These are phyloP conservation scores for Chloris gayana DNA, from an alignment of 176 grass and related monocot genomes.

Conservation along the genomic window DNA sequence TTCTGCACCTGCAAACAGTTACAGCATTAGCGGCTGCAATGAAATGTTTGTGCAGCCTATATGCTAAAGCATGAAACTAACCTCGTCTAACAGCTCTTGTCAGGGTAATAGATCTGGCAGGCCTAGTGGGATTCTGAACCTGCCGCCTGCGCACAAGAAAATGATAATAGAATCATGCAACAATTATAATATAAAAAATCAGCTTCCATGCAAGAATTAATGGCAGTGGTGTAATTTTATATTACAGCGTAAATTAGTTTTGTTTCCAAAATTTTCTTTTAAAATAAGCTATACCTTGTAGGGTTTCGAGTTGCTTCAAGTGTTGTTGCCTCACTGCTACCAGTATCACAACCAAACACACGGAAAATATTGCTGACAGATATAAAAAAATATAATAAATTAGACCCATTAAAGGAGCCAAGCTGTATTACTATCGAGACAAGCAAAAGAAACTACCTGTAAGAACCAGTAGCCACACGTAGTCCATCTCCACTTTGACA, in stretches of 20 bases:
- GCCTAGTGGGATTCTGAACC: constrained; percentile 59
- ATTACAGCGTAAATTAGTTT: not conserved
- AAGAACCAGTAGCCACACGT: constrained; percentile 90
- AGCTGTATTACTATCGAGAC: constrained; percentile 22
- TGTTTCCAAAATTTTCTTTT: constrained; percentile 23
- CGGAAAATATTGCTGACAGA: constrained; percentile 81
- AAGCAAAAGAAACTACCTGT: constrained; percentile 61
- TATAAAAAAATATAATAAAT: constrained; percentile 42
- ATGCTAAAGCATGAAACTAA: constrained; percentile 39
- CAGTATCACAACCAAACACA: constrained; percentile 65
- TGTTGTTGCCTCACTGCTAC: constrained; percentile 69
- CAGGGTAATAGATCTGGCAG: constrained; percentile 59
- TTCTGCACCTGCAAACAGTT: constrained; percentile 59
- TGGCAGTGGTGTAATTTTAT: constrained; percentile 4
- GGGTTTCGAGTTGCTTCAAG: constrained; percentile 96
- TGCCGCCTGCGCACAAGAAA: constrained; percentile 64
- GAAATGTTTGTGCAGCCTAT: constrained; percentile 30
- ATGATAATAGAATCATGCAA: constrained; percentile 20
- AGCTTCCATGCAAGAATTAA: constrained; percentile 25
- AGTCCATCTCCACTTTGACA: constrained; percentile 92
- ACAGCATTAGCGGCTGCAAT: constrained; percentile 18
- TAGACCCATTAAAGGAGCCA: constrained; percentile 31
- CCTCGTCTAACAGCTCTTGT: constrained; percentile 78
- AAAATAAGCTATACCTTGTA: constrained; percentile 66
- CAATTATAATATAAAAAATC: constrained; percentile 7